Evolutionary conservation across 768 basidiomycete species (phyloP).

Genomic region (Lentinula detonsa): DNA sequence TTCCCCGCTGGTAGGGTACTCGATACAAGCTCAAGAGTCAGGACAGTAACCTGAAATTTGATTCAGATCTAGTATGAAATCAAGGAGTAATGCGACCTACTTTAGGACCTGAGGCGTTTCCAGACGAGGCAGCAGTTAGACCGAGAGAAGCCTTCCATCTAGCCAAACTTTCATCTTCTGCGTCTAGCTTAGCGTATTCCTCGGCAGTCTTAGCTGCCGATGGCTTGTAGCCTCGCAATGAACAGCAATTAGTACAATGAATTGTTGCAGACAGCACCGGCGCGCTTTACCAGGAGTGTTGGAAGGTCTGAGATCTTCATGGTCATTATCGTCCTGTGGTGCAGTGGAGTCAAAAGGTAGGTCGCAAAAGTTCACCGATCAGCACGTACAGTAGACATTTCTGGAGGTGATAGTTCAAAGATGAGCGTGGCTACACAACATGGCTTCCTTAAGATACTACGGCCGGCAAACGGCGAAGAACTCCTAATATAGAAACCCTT

Average conservation of each 20-base stretch:
- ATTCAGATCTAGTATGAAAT: not conserved
- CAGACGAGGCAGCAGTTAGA: constrained; percentile 49
- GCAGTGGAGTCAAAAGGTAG: not conserved
- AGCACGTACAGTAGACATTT: constrained; percentile 50
- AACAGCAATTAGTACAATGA: not conserved
- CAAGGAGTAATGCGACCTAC: constrained; percentile 27
- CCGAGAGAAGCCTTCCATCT: constrained; percentile 97
- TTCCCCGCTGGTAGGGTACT: constrained; percentile 51
- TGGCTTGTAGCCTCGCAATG: constrained; percentile 64
- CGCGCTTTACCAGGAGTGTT: constrained; percentile 53
- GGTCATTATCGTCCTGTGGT: constrained; percentile 56
- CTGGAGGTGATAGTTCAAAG: constrained; percentile 13
- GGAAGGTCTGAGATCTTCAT: constrained; percentile 64
- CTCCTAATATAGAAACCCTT: not conserved
- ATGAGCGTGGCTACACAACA: constrained; percentile 12
- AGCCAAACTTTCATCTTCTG: constrained; percentile 86
- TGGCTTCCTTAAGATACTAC: constrained; percentile 10
- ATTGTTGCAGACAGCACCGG: not conserved
- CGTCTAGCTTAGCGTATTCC: constrained; percentile 72
- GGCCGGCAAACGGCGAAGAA: not conserved
- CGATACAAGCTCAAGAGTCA: constrained; percentile 78
- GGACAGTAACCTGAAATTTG: constrained; percentile 55
- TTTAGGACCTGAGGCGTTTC: constrained; percentile 54
- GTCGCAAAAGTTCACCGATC: not conserved
- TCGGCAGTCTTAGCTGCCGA: constrained; percentile 64